These are phyloP conservation scores for Flaveria ramosissima DNA, from an alignment of 129 eudicot genomes.

Conservation along the genomic window DNA sequence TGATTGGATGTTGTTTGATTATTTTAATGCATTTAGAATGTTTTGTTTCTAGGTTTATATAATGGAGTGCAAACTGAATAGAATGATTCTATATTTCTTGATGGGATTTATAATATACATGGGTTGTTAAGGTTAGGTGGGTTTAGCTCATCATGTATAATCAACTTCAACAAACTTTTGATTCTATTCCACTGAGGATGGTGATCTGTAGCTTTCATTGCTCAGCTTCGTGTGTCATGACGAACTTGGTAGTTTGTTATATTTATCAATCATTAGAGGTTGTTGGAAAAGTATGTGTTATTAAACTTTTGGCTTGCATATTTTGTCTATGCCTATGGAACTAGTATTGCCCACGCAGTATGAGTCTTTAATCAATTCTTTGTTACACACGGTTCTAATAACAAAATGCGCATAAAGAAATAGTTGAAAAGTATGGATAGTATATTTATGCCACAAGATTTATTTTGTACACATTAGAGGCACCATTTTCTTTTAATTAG, in stretches of 20 bases:
- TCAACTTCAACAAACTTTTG: conserved; percentile 15
- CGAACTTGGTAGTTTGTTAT: neutral
- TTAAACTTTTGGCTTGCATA: neutral
- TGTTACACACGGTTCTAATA: neutral
- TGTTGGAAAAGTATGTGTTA: neutral
- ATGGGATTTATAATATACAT: neutral
- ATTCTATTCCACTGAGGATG: conserved; percentile 3
- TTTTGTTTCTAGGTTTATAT: neutral
- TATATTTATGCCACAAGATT: neutral
- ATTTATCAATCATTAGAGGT: conserved; percentile 8
- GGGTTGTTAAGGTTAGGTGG: conserved; percentile 23
- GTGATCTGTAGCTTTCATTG: conserved; percentile 27
- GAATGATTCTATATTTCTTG: neutral
- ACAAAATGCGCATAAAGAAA: neutral
- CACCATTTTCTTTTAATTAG: neutral
- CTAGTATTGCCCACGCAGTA: neutral
- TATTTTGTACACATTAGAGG: neutral
- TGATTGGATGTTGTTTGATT: conserved; percentile 2
- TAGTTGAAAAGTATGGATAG: neutral
- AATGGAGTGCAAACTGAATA: conserved; percentile 5
- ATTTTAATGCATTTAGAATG: neutral
- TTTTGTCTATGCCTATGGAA: neutral
- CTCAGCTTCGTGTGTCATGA: conserved; percentile 3
- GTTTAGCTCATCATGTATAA: conserved; percentile 14
- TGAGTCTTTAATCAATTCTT: neutral